Base-by-base conservation (phyloP, 257 asterid species). In the Solanum virginianum region DNA sequence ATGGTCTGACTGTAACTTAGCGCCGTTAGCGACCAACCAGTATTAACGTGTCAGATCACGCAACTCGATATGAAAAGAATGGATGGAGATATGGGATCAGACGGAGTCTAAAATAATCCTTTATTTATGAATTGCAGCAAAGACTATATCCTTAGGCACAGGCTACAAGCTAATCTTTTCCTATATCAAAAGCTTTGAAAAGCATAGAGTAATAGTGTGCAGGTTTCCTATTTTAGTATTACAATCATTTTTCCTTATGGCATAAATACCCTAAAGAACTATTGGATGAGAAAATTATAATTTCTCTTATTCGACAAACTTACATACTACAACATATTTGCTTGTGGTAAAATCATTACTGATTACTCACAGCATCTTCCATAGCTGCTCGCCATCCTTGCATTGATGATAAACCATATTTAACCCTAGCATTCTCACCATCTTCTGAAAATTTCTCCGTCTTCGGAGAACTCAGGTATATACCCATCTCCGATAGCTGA, bases 341-440 rank as follows among this genome's bases (percentile, higher is more conserved):
- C 63, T 77, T 26, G 26, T 24, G 63, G 26, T 77, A 39, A 53
- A 56, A 51, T 77, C 63, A 51, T 51, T 51, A 77, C 26, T 51
- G 69, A 68, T 66, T 84, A 89, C 98, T 92, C 86, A 96, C 99
- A 69, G 99, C 98, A 91, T 96, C 99, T 91, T 96, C 99, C 99
- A 96, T 94, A 13, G 98, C 89, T 82, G 99, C 93, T 75, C 99
- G 97, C 99, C 99, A 96, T 85, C 99, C 99, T 91, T 96, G 99
- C 99, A 96, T 96, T 68, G 98, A 92, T 81, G 98, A 96, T 85
- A 93, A 82, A 20, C 98, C 99, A 88, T 87, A 96, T 75, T 94
- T 90, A 85, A 96, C 92, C 90, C 93, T 91, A 85, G 16, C 56
- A 82, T 91, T 94, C 87, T 90, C 95, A 6, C 97, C 98, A 86